A percentile compares a stretch with the other conserved stretches of the same genome.
phyloP scores from a whole-genome alignment of 169 alveolate genomes.

The Plasmodium gonderi region DNA sequence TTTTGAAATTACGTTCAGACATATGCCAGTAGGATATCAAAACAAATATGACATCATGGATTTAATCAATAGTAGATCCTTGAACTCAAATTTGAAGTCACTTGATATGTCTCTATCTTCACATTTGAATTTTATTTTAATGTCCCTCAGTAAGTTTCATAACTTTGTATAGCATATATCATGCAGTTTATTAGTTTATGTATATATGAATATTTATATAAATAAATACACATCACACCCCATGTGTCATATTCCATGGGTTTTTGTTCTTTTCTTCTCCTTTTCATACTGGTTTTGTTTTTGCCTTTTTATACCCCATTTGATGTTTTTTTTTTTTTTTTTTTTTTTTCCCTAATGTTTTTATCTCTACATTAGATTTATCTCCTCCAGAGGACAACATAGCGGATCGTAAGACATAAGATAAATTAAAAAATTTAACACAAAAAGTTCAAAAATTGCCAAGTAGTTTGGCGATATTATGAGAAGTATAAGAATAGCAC shows the following conservation, averaged over 20 bases:
- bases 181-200: too few relatives aligned
- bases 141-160: conserved; percentile 51
- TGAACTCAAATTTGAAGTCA: conserved; percentile 30
- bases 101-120: conserved; percentile 51
- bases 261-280: too few relatives aligned
- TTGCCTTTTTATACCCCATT: neutral
- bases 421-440: too few relatives aligned
- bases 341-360: neutral
- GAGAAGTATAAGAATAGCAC: neutral
- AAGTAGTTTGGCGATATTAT: neutral
- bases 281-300: too few relatives aligned
- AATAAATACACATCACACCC: too few relatives aligned
- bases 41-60: conserved; percentile 51
- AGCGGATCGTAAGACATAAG: neutral
- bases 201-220: too few relatives aligned
- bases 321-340: neutral
- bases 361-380: neutral
- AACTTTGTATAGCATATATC: too few relatives aligned
- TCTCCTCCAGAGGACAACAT: neutral
- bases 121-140: conserved; percentile 51
- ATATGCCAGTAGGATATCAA: conserved; percentile 71
- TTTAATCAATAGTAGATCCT: conserved; percentile 38
- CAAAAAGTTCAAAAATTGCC: too few relatives aligned
- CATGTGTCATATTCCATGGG: too few relatives aligned
- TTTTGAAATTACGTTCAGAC: conserved; percentile 23